Evolutionary conservation across 2,329 filamentous ascomycete species (phyloP), one percentile per base, ranked within the genome.

Genomic region (Penicillium fuscoglaucum): DNA sequence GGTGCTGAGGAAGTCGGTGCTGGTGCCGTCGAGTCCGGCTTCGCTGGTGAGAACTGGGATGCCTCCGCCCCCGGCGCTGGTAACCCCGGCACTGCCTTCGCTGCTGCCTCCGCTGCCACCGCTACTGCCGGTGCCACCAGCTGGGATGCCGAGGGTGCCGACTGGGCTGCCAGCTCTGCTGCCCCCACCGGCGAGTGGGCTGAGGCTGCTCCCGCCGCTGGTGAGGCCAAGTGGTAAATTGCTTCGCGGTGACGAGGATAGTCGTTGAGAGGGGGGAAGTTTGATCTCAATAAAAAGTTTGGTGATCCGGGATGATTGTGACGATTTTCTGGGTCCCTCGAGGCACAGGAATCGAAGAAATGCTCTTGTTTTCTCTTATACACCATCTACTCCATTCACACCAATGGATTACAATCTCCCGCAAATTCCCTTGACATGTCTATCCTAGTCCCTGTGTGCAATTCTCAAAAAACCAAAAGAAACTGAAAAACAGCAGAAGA

Each of bases 41-140:
- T 93, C 83, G 84, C 83, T 66, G 78, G 79, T 74, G 87, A 83
- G 72, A 93, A 96, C 82, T 97, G 93, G 92, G 93, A 96, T 77
- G 87, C 90, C 72, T 70, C 71, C 65, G 84, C 86, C 70, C 83
- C 82, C 64, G 83, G 82, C 72, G 87, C 89, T 70, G 80, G 81
- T 64, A 83, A 81, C 72, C 83, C 86, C 69, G 82, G 86, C 69
- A 82, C 85, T 73, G 84, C 86, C 72, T 87, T 89, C 73, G 82
- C 85, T 74, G 83, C 87, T 74, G 85, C 82, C 72, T 91, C 88
- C 88, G 87, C 86, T 77, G 85, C 57, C 26, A 54, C 55, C 37
- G 63, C 83, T 68, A 85, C 80, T 66, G 80, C 72, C 67, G 82
- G 84, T 69, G 80, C 81, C 68, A 80, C 85, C 70, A 81, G 79